Base-by-base conservation (phyloP, 2,329 filamentous ascomycete species). In the Alternaria panax region DNA sequence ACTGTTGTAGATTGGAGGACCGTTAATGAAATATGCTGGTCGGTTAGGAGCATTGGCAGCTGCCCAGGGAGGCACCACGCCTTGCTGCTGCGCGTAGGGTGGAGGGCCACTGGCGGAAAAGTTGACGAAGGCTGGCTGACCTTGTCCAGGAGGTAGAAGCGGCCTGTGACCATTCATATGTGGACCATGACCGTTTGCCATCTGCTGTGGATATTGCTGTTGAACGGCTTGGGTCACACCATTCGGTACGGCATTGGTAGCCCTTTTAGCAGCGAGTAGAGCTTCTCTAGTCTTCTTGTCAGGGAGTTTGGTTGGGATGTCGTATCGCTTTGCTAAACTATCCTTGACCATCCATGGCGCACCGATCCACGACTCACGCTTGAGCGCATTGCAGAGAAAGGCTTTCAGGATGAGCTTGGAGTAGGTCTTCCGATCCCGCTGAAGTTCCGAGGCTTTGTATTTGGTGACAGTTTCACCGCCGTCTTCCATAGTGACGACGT, bases 261-360 rank as follows among this genome's bases (percentile, higher is more conserved):
- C 91, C 65, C 94, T 92, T 75, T 96, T 76, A 14, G 70, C 71
- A 34, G 75, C 75, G 46, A 76, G 63, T 14, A 78, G 57, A 11
- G 74, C 74, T 32, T 78, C 75, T 22, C 73, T 66, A 3, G 74
- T 78, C 51, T 77, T 74, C 41, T 72, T 63, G 32, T 76, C 72
- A 7, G 95, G 95, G 12, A 98, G 88, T 53, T 92, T 88, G 16
- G 89, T 94, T n/a, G 88, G 93, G 63, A 99, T 95, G 63, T 92
- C 89, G 77, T 95, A 97, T 63, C 89, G 86, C 45, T 88, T 87
- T 1, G 95, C 95, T 59, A 96, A 88, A 54, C 92, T 89, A 34
- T 90, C 86, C 80, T 96, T 97, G 18, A 98, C 94, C 55, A 96
- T 82, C 95, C 95, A 99, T 0, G 95, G 94, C 0, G 95, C 95